Evolutionary conservation across 2,329 filamentous ascomycete genomes (phyloP), one percentile per base, ranked within the genome.

Genomic region (Raffaelea arxii): DNA sequence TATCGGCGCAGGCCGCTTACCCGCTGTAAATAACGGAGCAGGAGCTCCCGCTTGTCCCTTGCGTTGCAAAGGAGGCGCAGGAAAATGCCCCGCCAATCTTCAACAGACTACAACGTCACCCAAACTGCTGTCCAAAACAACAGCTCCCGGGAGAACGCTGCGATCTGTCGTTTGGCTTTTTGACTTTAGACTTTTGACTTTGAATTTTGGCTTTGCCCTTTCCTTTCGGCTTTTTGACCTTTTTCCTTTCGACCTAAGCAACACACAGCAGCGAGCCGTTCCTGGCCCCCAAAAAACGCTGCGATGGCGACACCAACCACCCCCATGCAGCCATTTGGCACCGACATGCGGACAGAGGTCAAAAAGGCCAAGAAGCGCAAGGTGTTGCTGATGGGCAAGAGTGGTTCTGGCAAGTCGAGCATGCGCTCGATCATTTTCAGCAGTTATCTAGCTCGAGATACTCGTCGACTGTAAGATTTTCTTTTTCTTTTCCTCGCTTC

Each of bases 351-450:
- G 40, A 43, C 48, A 54, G 74, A 77, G 61, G 67, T 79, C 53
- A 79, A 77, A 66, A 83, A 82, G 56, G 77, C 78, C 58, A 86
- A 88, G 72, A 90, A 90, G 75, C 87, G 86, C 70, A 90, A 90
- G 75, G 85, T 90, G 44, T 72, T 90, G 43, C 71, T 90, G 51
- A 90, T 90, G 92, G 92, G 92, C 56, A 96, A 96, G 71, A 94
- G 87, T 52, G 92, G 92, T 46, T 95, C 91, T 0, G 92, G 92
- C 46, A 98, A 98, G 68, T 96, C 90, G 37, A 96, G 89, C 47
- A 98, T 98, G 92, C 80, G 92, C 53, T 92, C 86, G 60, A 97
- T 98, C 61, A 96, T 98, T 63, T 98, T 98, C 68, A 95, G 87
- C 72, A 97, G 97, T 67, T 97, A 96, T 64, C 90, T 97, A 54